Percentiles rank a stretch among this genome's conserved stretches.
These are phyloP conservation scores for Aspergillus sp. DNA, from an alignment of 2,329 filamentous ascomycete genomes.

Conservation along the genomic window DNA sequence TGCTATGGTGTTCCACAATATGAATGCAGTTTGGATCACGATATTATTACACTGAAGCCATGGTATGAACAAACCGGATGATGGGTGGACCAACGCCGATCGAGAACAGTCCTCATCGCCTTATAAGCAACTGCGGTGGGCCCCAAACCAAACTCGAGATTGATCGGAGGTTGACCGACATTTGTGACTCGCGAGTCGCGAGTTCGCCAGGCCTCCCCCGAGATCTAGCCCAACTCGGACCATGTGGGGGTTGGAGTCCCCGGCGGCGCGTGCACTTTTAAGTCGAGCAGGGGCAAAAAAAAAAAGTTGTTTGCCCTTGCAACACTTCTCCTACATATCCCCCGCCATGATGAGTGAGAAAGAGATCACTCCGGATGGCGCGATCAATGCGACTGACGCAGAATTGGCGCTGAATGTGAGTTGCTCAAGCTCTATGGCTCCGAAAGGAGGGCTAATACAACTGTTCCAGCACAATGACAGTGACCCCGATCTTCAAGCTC, in stretches of 20 bases:
- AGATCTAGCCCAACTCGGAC: slow-evolving; percentile 4
- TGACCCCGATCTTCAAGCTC: slow-evolving; percentile 13
- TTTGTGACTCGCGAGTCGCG: neutral
- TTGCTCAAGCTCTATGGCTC: neutral
- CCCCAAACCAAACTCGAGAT: neutral
- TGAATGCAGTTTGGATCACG: neutral
- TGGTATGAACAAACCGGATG: neutral
- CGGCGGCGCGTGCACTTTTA: slow-evolving; percentile 1
- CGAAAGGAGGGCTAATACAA: neutral
- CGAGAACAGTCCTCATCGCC: neutral
- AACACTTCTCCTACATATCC: neutral
- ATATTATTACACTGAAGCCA: neutral
- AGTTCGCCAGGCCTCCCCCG: neutral
- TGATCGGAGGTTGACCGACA: slow-evolving; percentile 16
- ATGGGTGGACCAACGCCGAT: neutral
- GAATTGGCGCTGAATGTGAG: slow-evolving; percentile 11
- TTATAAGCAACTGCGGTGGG: neutral
- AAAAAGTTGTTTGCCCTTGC: slow-evolving; percentile 1
- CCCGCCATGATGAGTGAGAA: slow-evolving; percentile 18
- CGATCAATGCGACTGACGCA: slow-evolving; percentile 18
- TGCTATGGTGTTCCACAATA: neutral
- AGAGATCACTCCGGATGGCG: slow-evolving; percentile 17
- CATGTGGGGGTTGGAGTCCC: slow-evolving; percentile 6
- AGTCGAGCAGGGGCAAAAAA: neutral
- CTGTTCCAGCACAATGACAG: slow-evolving; percentile 8